Evolutionary conservation across 202 grass and related monocot genomes (phyloP), one percentile per base, ranked within the genome.

Genomic region (Musa balbisiana): DNA sequence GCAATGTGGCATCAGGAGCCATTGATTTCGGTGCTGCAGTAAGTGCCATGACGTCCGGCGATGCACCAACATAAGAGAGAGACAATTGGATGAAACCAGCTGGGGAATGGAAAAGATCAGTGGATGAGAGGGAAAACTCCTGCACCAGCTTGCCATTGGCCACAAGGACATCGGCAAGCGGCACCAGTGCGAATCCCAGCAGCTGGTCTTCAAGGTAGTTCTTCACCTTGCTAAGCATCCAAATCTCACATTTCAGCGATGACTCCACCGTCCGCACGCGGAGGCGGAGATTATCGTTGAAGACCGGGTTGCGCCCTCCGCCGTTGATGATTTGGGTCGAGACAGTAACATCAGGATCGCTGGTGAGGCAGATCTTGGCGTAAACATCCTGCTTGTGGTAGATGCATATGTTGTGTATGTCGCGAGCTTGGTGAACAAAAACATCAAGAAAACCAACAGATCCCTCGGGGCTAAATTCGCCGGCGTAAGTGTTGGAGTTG

Each of bases 351-450:
- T 84, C 90, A 43, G 82, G 82, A 0, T 84, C 75, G n/a, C 82
- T 80, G 11, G 87, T 87, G 27, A 97, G 86, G 19, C 89, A 93
- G 2, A 97, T 78, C 78, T 85, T 87, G 50, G 82, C 88, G 83
- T 97, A 97, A 75, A 97, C 93, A 59, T 97, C 93, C 78, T 97
- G 93, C 86, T 97, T 97, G 86, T 93, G 93, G 86, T 97, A 97
- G 88, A 97, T 97, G 84, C 90, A 93, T 80, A 97, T 97, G 88
- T 93, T 97, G 78, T 93, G 93, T 64, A 97, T 89, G 81, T 93
- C 93, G 81, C 93, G 79, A 62, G 93, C 93, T 78, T 86, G 89
- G 75, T 85, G 82, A 56, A 97, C 85, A 67, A 87, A 82, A 64
- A 91, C 86, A 75, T 97, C 84, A 70, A 97, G 72, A 83, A 85